Base-by-base conservation (phyloP, 345 rosid genomes). In the Geranium rotundifolium region DNA sequence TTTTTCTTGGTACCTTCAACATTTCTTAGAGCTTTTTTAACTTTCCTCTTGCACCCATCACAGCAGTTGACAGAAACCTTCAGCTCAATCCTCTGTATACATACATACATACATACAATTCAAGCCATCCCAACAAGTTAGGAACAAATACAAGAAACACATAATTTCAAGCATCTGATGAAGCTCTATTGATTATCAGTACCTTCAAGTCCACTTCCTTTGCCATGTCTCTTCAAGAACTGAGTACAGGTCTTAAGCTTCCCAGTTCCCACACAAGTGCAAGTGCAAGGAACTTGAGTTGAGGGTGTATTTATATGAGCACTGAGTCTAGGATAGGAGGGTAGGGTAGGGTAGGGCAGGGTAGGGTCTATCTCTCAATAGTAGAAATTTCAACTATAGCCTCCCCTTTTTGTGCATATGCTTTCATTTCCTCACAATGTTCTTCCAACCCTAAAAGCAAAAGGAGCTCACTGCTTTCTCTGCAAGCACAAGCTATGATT, bases 21-120 rank as follows among this genome's bases (percentile, higher is more conserved):
- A 0, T 73, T 59, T 59, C 61, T 84, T 52, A 84, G 63, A 2
- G 62, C 67, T 78, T 81, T 84, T 72, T 70, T 84, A 17, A 84
- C 89, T 65, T 79, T 84, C 76, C 69, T 81, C 77, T 81, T 84
- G 80, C 89, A 84, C 19, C 86, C 89, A 56, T 81, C 89, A 19
- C 89, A 84, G 77, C 89, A 84, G 72, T 72, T 74, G 17, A 81
- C 78, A 34, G 75, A 66, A 10, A 81, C 89, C 71, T 73, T 84
- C 71, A 84, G 64, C 59, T 84, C 84, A 59, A 79, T 74, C 80
- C 77, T 81, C 89, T 84, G 82, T 56, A 73, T 63, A 15, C 29
- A n/a, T n/a, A n/a, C n/a, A n/a, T n/a, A n/a, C n/a, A n/a, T n/a
- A 27, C 18, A 0, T 19, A 61, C 41, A 29, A 59, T 7, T 55